Conservation (phyloP, 1,139 yeast genomes). For the Taphrina wiesneri region DNA sequence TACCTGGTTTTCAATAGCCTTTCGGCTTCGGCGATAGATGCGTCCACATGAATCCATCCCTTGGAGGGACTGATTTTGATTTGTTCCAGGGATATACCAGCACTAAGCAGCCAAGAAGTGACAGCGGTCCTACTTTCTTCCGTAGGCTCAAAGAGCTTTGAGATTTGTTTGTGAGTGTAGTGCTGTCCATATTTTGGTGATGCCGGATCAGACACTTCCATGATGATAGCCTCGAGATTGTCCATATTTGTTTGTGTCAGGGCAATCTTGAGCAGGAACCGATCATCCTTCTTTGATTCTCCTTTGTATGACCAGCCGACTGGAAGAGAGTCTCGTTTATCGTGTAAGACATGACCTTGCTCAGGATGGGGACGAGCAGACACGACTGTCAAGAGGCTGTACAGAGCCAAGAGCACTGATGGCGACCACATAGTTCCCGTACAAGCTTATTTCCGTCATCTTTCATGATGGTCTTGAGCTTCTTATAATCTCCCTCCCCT, state of each 20-base stretch:
- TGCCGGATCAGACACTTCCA: constrained; percentile 10
- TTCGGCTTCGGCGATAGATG: constrained; percentile 17
- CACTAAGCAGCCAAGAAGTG: constrained; percentile 6
- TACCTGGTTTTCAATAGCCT: background rate
- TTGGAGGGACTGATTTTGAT: background rate
- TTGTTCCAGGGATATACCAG: background rate
- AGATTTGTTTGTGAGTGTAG: constrained; percentile 1
- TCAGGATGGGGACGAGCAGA: background rate
- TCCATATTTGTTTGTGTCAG: background rate
- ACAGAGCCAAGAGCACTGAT: background rate
- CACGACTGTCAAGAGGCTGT: background rate
- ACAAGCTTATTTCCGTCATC: background rate
- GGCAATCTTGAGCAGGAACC: constrained; percentile 2
- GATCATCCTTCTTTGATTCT: background rate
- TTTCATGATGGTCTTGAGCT: background rate
- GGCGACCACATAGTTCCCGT: background rate
- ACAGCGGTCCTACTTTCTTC: background rate
- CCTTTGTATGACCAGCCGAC: background rate
- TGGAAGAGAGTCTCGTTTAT: background rate
- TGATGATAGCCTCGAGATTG: background rate
- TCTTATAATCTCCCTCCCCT: background rate
- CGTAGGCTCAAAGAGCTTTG: constrained; percentile 8
- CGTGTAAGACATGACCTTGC: background rate
- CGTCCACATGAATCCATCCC: constrained; percentile 1
- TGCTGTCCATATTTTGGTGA: constrained; percentile 3